Evolutionary conservation across 2,329 filamentous ascomycete genomes (phyloP), one percentile per base, ranked within the genome.

Genomic region (Cercospora sp.): DNA sequence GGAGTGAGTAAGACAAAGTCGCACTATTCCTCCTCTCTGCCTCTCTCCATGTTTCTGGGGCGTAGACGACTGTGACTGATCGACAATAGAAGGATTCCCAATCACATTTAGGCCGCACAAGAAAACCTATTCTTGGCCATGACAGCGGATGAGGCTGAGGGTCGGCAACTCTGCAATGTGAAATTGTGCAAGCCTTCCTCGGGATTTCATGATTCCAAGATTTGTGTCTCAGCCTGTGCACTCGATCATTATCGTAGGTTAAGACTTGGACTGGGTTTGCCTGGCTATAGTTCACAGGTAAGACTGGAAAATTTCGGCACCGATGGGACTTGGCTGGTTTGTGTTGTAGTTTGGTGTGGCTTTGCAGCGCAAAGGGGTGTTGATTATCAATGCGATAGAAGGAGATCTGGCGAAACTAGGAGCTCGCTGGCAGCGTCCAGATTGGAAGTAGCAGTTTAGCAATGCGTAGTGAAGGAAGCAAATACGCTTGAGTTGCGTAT

Each of bases 71-170:
- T 42, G 16, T 1, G 16, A 42, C n/a, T 42, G 36, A 42, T 42
- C 36, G 6, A 42, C 36, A 48, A 48, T 10, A 8, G 53, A 30
- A 57, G 53, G 53, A 57, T 57, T 31, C 12, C 53, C 53, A 57
- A 57, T 18, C 53, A 57, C 28, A 2, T 13, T 13, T 8, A 18
- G 7, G 53, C 53, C 9, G 45, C 9, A 48, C 45, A 48, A 48
- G 45, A 6, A 6, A 16, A 23, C 26, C 53, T 57, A 18, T n/a
- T 28, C 28, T 31, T 23, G 53, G 13, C 31, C 23, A n/a, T 57
- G 53, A 57, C 53, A 30, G 53, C 51, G 51, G 51, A n/a, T 57
- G 51, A 28, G 51, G 51, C 53, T 57, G 53, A 48, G 45, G 20
- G 20, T n/a, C 13, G 45, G 3, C n/a, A n/a, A n/a, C 23, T 26